A percentile compares a stretch with the other conserved stretches of the same genome.
These are phyloP conservation scores for Pichia sp. DNA, from an alignment of 1,139 yeast genomes.

Conservation along the genomic window DNA sequence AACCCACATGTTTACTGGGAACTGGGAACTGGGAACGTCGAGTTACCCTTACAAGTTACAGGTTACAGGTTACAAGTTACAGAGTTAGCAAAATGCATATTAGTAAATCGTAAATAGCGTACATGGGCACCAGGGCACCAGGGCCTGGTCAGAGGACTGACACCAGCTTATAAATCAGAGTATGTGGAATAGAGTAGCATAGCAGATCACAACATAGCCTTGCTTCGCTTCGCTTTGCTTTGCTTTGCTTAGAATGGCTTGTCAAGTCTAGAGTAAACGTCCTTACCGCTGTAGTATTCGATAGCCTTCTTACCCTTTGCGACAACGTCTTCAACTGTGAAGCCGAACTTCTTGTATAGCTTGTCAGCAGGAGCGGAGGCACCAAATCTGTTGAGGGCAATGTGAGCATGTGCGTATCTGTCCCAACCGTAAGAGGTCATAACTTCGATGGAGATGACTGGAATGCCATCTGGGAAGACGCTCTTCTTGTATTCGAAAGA, in stretches of 20 bases:
- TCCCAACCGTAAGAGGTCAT: slow-evolving; percentile 91
- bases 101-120: too few species aligned
- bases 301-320: slow-evolving; percentile 76
- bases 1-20: too few species aligned
- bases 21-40: too few species aligned
- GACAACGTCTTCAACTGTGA: slow-evolving; percentile 92
- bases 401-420: slow-evolving; percentile 93
- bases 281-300: slow-evolving; percentile 75
- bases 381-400: slow-evolving; percentile 95
- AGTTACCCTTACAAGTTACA: too few species aligned
- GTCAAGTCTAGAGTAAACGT: slow-evolving; percentile 68
- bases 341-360: slow-evolving; percentile 78
- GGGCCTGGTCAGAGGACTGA: slow-evolving; percentile 82
- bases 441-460: slow-evolving; percentile 92
- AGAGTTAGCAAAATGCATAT: too few species aligned
- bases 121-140: slow-evolving; percentile 99
- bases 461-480: slow-evolving; percentile 92
- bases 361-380: slow-evolving; percentile 90
- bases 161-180: slow-evolving; percentile 84
- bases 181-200: slow-evolving; percentile 69
- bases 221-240: too few species aligned
- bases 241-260: slow-evolving; percentile 71
- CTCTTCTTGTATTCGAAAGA: slow-evolving; percentile 68
- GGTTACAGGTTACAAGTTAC: too few species aligned
- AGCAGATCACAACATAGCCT: slow-evolving; percentile 12